Conservation (phyloP, 106 monocot species). For the Hemerocallis citrina region DNA sequence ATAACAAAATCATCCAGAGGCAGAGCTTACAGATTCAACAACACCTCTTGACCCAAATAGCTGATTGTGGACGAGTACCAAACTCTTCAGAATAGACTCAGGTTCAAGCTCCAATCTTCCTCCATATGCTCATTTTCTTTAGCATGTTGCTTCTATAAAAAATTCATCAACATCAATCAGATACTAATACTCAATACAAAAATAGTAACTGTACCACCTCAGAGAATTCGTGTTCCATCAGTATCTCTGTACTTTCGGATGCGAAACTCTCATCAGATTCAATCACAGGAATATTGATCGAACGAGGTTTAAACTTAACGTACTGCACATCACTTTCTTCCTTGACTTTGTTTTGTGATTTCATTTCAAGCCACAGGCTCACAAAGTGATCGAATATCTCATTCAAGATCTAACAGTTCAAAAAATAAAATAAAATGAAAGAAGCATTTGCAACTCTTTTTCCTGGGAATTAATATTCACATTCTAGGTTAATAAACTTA, state of each 20-base stretch:
- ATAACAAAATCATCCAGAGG: no score
- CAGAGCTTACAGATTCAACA: conserved; percentile 36
- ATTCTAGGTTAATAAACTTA: no score
- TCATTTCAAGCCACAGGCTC: conserved; percentile 65
- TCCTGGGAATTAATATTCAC: no score
- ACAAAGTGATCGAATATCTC: conserved; percentile 60
- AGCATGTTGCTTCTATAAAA: conserved; percentile 32
- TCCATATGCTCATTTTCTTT: conserved; percentile 26
- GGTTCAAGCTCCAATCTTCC: conserved; percentile 56
- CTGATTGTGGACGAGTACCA: conserved; percentile 55
- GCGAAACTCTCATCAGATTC: conserved; percentile 30
- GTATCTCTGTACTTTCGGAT: conserved; percentile 32
- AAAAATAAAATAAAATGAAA: no score
- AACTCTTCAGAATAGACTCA: conserved; percentile 48
- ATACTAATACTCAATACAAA: conserved; percentile 8
- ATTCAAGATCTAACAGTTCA: conserved; percentile 51
- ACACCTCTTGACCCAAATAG: conserved; percentile 51
- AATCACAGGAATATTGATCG: conserved; percentile 42
- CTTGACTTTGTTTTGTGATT: conserved; percentile 42
- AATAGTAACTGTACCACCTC: conserved; percentile 17
- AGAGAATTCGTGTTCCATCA: conserved; percentile 36
- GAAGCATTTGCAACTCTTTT: no score
- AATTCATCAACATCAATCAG: conserved; percentile 9
- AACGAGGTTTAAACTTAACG: conserved; percentile 66
- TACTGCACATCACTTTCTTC: conserved; percentile 42